Evolutionary conservation across 768 basidiomycete genomes (phyloP), one percentile per base, ranked within the genome.

Genomic region (Coprinopsis sp.): DNA sequence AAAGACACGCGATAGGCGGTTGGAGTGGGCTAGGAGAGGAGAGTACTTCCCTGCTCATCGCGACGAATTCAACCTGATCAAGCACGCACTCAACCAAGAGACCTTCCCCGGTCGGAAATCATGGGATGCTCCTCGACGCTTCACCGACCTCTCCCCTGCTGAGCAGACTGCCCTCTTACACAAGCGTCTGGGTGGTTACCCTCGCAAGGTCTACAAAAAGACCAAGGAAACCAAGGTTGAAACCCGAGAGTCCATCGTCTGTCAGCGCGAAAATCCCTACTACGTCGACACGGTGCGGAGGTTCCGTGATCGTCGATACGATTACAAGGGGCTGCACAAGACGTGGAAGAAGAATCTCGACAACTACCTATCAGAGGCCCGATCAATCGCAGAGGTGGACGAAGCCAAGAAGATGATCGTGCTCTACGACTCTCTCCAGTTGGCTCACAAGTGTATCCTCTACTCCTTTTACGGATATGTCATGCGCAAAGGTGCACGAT

Each of bases 381-480:
- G 81, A 4, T 79, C 84, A 2, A 73, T 97, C 22, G 78, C 86
- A 5, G 93, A 97, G 58, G 77, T 96, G 30, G 90, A 94, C 51
- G 96, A 99, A 65, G 95, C 96, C 30, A 97, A 88, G 74, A 96
- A 95, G 74, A 93, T 99, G 90, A 90, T 97, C 56, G 95, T 99
- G 19, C 66, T 99, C 8, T 99, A 98, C 68, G 96, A 98, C 64
- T 98, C 96, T 3, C 78, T 99, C 27, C 96, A 99, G 64, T 84
- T 99, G 22, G 96, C 96, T 3, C 96, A 99, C 78, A 99, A 99
- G 71, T 97, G 94, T 61, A 99, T 99, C 61, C 80, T 99, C 54
- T 98, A 99, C 72, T 98, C 96, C 3, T 99, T 99, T 76, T 99
- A 99, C 61, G 96, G 96, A 28, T 99, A 99, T 57, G 95, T 99